These are phyloP conservation scores for Plasmodium yoelii DNA, from an alignment of 169 alveolate species.

Conservation along the genomic window DNA sequence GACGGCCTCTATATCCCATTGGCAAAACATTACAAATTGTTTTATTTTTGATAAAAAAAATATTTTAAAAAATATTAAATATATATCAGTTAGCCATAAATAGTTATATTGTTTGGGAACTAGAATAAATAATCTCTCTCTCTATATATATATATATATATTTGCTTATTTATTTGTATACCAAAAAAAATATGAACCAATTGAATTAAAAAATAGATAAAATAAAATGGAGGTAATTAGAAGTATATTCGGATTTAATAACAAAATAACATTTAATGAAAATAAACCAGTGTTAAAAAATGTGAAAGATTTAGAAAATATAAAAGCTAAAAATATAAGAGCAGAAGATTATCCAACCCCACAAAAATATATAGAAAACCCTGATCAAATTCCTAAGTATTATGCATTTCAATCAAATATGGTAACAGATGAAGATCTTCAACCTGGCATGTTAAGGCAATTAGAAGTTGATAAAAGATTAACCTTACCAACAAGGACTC, in stretches of 20 bases:
- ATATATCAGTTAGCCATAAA: too few relatives aligned
- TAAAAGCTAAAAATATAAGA: conserved; percentile 42
- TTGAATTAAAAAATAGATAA: neutral
- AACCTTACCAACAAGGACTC: conserved; percentile 92
- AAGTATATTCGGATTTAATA: conserved; percentile 34
- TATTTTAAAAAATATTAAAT: too few relatives aligned
- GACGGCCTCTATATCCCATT: too few relatives aligned
- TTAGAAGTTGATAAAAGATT: conserved; percentile 91
- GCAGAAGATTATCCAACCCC: conserved; percentile 85
- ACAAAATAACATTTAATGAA: conserved; percentile 20
- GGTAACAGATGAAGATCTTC: conserved; percentile 87
- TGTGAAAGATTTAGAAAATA: conserved; percentile 18
- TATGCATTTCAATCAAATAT: conserved; percentile 86
- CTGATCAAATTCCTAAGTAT: conserved; percentile 86
- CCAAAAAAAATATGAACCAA: neutral
- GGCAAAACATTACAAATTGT: too few relatives aligned
- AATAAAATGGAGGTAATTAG: conserved; percentile 22
- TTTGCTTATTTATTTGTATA: neutral
- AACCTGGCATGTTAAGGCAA: conserved; percentile 90
- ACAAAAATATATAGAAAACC: conserved; percentile 82
- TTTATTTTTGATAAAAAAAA: too few relatives aligned
- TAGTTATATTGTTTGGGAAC: too few relatives aligned
- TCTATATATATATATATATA: neutral
- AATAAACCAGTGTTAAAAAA: conserved; percentile 28
- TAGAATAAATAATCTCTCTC: too few relatives aligned